These are phyloP conservation scores for Talaromyces adpressus DNA, from an alignment of 495 filamentous ascomycete genomes.

Conservation along the genomic window DNA sequence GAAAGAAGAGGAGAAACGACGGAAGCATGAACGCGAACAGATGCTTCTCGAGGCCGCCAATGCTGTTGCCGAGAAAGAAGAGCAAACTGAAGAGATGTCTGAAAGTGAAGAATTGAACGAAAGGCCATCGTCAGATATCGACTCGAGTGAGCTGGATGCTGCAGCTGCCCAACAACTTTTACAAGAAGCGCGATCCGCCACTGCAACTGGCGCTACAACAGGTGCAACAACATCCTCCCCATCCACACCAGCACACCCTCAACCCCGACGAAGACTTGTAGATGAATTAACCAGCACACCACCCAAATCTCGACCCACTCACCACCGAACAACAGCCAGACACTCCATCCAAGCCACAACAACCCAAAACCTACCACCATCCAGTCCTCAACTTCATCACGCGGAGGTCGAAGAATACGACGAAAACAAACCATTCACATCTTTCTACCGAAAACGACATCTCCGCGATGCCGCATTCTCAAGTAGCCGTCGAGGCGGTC, in stretches of 20 bases:
- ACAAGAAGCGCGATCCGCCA: slow-evolving; percentile 54
- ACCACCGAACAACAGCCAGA: neutral
- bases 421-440: slow-evolving; percentile 65
- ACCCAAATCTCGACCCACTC: neutral
- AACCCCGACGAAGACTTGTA: slow-evolving; percentile 11
- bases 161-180: slow-evolving; percentile 66
- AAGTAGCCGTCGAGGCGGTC: slow-evolving; percentile 48
- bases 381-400: neutral
- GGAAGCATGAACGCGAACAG: slow-evolving; percentile 62
- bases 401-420: slow-evolving; percentile 8
- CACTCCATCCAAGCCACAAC: neutral
- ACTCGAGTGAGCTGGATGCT: slow-evolving; percentile 67
- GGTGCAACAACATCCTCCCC: slow-evolving; percentile 10
- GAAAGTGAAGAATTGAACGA: slow-evolving; percentile 21
- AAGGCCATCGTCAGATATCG: slow-evolving; percentile 22
- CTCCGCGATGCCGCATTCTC: slow-evolving; percentile 68
- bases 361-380: neutral
- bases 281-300: slow-evolving; percentile 3
- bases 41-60: slow-evolving; percentile 10
- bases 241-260: neutral
- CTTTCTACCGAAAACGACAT: slow-evolving; percentile 74
- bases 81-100: neutral
- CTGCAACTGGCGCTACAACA: slow-evolving; percentile 14
- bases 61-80: slow-evolving; percentile 6
- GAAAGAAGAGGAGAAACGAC: slow-evolving; percentile 83